These are phyloP conservation scores for Leccinum obscurum DNA, from an alignment of 768 basidiomycete genomes.

Conservation along the genomic window DNA sequence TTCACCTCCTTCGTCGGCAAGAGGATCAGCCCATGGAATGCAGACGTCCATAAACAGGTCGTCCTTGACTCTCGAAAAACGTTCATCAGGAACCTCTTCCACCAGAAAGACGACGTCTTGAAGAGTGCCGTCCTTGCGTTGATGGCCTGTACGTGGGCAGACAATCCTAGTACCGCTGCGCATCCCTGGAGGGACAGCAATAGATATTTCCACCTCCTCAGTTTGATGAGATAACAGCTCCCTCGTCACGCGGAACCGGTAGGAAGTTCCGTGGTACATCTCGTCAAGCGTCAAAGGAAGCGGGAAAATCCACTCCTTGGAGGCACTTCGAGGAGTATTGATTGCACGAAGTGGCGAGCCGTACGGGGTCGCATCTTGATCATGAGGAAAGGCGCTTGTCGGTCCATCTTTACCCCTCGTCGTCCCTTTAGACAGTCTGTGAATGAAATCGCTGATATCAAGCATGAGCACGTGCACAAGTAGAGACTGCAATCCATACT, in stretches of 20 bases:
- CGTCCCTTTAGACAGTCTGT: conserved; percentile 25
- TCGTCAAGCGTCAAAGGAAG: conserved; percentile 63
- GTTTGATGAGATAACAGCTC: conserved; percentile 48
- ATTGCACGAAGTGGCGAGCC: conserved; percentile 41
- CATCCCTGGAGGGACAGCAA: conserved; percentile 63
- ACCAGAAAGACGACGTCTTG: conserved; percentile 71
- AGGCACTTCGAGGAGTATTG: conserved; percentile 40
- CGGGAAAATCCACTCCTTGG: conserved; percentile 69
- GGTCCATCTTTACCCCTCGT: conserved; percentile 9
- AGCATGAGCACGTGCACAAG: conserved; percentile 9
- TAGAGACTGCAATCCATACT: conserved; percentile 8
- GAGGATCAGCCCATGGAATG: conserved; percentile 54
- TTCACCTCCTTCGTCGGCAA: conserved; percentile 47
- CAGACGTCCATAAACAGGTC: conserved; percentile 57
- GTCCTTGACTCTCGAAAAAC: conserved; percentile 56
- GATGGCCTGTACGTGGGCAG: conserved; percentile 65
- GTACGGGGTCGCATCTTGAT: conserved; percentile 25
- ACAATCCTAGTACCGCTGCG: conserved; percentile 58
- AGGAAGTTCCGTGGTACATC: conserved; percentile 54
- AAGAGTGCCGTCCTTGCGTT: conserved; percentile 51
- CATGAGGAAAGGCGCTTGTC: conserved; percentile 3
- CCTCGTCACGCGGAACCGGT: conserved; percentile 63
- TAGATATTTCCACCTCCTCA: conserved; percentile 56
- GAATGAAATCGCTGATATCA: conserved; percentile 27
- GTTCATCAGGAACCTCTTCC: conserved; percentile 56